These are phyloP conservation scores for Perilla frutescens DNA, from an alignment of 257 asterid genomes.

Conservation along the genomic window DNA sequence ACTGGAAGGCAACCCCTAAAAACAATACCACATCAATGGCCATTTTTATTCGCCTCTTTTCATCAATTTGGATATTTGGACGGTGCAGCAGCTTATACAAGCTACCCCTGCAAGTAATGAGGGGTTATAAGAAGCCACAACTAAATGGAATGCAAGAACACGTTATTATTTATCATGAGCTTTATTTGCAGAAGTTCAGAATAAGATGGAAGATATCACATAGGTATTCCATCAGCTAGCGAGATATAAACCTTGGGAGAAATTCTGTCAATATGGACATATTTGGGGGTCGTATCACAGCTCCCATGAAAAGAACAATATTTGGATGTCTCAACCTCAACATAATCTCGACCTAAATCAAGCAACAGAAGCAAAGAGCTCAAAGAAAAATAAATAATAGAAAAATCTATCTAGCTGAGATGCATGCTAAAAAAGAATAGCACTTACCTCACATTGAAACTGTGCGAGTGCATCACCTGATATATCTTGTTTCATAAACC, in stretches of 20 bases:
- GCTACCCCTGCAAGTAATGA: slow-evolving; percentile 83
- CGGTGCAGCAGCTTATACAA: slow-evolving; percentile 90
- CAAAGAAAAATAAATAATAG: slow-evolving; percentile 7
- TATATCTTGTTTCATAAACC: slow-evolving; percentile 95
- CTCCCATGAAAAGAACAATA: slow-evolving; percentile 99
- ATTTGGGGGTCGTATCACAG: slow-evolving; percentile 92
- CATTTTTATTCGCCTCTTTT: slow-evolving; percentile 85
- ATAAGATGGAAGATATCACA: slow-evolving; percentile 18
- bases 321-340: slow-evolving; percentile 97
- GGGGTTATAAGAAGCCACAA: slow-evolving; percentile 28
- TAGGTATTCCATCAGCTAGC: not conserved
- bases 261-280: slow-evolving; percentile 89
- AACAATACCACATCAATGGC: slow-evolving; percentile 93
- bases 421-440: slow-evolving; percentile 4
- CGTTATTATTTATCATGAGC: not conserved
- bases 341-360: slow-evolving; percentile 90
- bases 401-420: slow-evolving; percentile 1
- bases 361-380: slow-evolving; percentile 33
- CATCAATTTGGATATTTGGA: slow-evolving; percentile 77
- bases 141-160: not conserved
- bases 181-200: slow-evolving; percentile 3
- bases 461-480: slow-evolving; percentile 91
- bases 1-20: slow-evolving; percentile 31
- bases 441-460: slow-evolving; percentile 85
- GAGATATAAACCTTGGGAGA: slow-evolving; percentile 40